Conservation (phyloP, 2,329 filamentous ascomycete genomes). For the Diaporthe helianthi region DNA sequence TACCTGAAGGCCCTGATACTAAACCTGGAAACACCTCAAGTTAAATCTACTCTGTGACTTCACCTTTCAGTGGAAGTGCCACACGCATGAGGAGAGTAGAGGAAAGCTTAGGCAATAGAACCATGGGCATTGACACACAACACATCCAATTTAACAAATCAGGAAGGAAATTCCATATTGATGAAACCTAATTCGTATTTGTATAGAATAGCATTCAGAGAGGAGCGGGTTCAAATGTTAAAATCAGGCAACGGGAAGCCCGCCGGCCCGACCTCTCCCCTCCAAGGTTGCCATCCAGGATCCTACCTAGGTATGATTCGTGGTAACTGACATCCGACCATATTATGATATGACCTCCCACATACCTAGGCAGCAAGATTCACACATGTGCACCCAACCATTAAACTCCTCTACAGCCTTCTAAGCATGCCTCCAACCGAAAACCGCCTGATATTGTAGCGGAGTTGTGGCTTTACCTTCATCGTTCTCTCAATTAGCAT, state of each 20-base stretch:
- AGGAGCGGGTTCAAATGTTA: background rate
- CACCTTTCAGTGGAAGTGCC: background rate
- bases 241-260: background rate
- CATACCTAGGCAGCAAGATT: background rate
- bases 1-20: no score
- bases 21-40: background rate
- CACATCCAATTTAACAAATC: background rate
- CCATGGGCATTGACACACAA: background rate
- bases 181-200: background rate
- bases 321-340: background rate
- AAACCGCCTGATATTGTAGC: no score
- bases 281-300: no score
- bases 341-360: background rate
- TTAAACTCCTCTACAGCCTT: no score
- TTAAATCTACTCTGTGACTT: background rate
- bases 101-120: no score
- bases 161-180: background rate
- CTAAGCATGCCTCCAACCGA: no score
- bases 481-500: no score
- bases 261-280: background rate
- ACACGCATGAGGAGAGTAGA: background rate
- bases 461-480: no score
- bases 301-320: no score
- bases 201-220: background rate
- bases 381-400: no score